phyloP scores from a whole-genome alignment of 2,329 filamentous ascomycete genomes.

The Cladophialophora yegresii region DNA sequence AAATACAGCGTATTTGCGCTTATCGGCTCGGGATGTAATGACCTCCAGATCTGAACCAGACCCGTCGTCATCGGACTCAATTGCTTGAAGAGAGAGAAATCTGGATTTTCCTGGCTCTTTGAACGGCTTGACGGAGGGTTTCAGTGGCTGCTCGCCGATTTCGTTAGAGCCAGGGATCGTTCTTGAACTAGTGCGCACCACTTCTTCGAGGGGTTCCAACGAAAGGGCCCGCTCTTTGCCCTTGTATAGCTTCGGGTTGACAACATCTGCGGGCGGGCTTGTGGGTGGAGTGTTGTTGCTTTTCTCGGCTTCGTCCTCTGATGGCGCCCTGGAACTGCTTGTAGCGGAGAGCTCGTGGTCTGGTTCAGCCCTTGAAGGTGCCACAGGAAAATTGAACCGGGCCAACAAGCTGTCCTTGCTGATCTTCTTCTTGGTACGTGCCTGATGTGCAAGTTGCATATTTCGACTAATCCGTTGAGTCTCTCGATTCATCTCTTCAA shows the following conservation, averaged over 20 bases:
- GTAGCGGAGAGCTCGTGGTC: slow-evolving; percentile 43
- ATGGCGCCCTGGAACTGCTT: slow-evolving; percentile 55
- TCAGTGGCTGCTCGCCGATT: slow-evolving; percentile 2
- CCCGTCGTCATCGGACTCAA: slow-evolving; percentile 8
- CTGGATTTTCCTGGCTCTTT: slow-evolving; percentile 8
- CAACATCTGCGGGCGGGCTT: slow-evolving; percentile 53
- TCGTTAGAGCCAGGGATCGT: not conserved
- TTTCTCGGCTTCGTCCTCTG: slow-evolving; percentile 46
- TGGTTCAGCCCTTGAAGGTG: slow-evolving; percentile 24
- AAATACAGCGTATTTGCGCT: slow-evolving; percentile 62
- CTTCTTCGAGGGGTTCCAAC: slow-evolving; percentile 26
- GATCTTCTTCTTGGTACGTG: slow-evolving; percentile 88
- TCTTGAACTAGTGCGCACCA: not conserved
- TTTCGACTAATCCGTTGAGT: slow-evolving; percentile 87
- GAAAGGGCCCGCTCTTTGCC: slow-evolving; percentile 60
- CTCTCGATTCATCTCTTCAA: slow-evolving; percentile 93
- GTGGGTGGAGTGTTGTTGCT: slow-evolving; percentile 69
- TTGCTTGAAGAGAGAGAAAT: not conserved
- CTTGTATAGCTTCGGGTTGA: slow-evolving; percentile 50
- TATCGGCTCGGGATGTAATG: slow-evolving; percentile 47
- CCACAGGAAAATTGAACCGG: slow-evolving; percentile 69
- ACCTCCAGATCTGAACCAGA: slow-evolving; percentile 65
- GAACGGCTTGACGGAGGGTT: slow-evolving; percentile 15
- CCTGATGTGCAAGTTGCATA: slow-evolving; percentile 87
- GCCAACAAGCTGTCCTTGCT: slow-evolving; percentile 80